Conservation (phyloP, 1,284 basidiomycete genomes). For the Fomitopsis palustris region DNA sequence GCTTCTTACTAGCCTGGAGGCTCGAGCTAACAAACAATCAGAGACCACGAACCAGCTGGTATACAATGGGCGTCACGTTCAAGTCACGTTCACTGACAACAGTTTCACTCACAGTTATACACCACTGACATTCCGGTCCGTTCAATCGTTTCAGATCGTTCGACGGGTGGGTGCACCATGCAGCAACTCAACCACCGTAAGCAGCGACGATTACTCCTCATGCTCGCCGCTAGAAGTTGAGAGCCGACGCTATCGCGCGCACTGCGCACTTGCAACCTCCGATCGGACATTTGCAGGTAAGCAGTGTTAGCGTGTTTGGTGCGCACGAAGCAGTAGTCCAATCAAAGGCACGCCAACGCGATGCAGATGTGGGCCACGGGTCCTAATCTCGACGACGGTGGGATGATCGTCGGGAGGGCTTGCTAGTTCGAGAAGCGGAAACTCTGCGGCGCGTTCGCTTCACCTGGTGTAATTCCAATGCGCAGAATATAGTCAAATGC, state of each 20-base stretch:
- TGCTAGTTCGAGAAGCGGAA: neutral
- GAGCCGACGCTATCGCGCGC: neutral
- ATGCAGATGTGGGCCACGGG: neutral
- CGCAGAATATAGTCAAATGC: neutral
- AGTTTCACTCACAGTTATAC: too few species aligned
- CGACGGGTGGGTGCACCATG: neutral
- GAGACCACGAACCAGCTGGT: neutral
- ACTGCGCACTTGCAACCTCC: neutral
- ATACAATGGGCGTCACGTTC: neutral
- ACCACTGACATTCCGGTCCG: too few species aligned
- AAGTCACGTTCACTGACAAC: neutral
- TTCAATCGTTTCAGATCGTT: neutral
- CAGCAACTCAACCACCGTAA: neutral
- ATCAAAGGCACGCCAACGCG: neutral
- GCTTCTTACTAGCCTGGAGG: too few species aligned
- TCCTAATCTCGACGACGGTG: neutral
- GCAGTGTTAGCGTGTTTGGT: neutral
- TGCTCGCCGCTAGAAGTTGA: neutral
- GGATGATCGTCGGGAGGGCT: neutral
- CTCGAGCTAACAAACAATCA: too few species aligned
- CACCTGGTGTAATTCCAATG: neutral
- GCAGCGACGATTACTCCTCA: neutral
- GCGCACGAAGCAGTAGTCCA: neutral
- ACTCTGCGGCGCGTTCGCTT: neutral
- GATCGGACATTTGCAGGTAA: constrained; percentile 1